Evolutionary conservation across 176 grass and related monocot genomes (phyloP).

Genomic region (Panicum miliaceum): DNA sequence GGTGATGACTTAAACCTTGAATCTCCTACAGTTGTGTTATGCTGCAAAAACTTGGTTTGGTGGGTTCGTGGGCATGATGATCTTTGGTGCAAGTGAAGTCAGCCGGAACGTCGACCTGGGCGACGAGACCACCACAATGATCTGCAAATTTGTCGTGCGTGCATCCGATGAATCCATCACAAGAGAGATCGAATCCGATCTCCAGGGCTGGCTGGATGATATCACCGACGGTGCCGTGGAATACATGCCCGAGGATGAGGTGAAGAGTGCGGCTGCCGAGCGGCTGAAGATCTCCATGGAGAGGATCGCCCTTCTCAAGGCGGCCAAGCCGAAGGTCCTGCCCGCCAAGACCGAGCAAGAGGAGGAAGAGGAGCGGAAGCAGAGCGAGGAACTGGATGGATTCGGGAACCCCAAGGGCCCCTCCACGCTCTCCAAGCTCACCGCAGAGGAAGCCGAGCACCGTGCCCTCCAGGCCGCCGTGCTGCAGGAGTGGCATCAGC

Average conservation of each 20-base stretch:
- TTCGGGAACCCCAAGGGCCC: slow-evolving; percentile 86
- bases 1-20: background rate
- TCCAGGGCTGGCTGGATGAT: slow-evolving; percentile 94
- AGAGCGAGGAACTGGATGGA: slow-evolving; percentile 60
- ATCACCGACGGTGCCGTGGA: slow-evolving; percentile 81
- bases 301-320: slow-evolving; percentile 85
- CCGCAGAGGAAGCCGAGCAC: slow-evolving; percentile 88
- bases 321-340: slow-evolving; percentile 76
- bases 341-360: slow-evolving; percentile 62
- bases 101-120: slow-evolving; percentile 93
- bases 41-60: slow-evolving; percentile 97
- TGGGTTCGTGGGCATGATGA: slow-evolving; percentile 98
- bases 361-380: slow-evolving; percentile 74
- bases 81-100: slow-evolving; percentile 97
- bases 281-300: slow-evolving; percentile 87
- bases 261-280: slow-evolving; percentile 73
- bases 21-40: slow-evolving; percentile 72
- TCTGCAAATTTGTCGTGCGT: slow-evolving; percentile 91
- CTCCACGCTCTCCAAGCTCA: slow-evolving; percentile 80
- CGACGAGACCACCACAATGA: slow-evolving; percentile 97
- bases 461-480: slow-evolving; percentile 91
- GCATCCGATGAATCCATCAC: slow-evolving; percentile 92
- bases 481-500: slow-evolving; percentile 88
- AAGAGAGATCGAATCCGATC: slow-evolving; percentile 81
- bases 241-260: slow-evolving; percentile 96